A percentile compares a stretch with the other conserved stretches of the same genome.
Evolutionary conservation across 805 yeast species (phyloP).

Genomic region (Wickerhamiella domercqiae): DNA sequence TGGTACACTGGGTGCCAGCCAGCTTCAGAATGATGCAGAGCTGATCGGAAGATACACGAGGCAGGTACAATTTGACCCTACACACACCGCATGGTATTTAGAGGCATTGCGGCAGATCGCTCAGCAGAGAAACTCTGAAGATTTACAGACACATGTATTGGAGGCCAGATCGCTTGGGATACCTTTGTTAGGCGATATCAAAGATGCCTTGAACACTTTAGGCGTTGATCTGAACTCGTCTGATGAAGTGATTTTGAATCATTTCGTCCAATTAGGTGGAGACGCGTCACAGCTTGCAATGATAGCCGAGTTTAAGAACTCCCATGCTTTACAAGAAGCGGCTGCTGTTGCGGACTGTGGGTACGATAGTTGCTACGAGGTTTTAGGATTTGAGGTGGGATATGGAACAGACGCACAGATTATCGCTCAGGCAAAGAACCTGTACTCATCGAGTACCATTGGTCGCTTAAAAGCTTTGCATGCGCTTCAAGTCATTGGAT

Average conservation of each 20-base stretch:
- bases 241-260: conserved; percentile 8
- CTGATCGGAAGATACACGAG: conserved; percentile 34
- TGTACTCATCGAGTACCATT: background rate
- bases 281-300: background rate
- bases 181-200: conserved; percentile 35
- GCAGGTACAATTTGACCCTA: conserved; percentile 30
- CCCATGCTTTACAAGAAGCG: background rate
- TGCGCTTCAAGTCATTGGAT: conserved; percentile 15
- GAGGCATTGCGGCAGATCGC: conserved; percentile 43
- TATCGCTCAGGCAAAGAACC: background rate
- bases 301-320: background rate
- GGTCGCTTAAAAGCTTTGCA: conserved; percentile 4
- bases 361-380: background rate
- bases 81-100: conserved; percentile 34
- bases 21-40: conserved; percentile 26
- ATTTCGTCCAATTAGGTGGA: conserved; percentile 7
- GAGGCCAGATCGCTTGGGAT: conserved; percentile 37
- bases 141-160: conserved; percentile 30
- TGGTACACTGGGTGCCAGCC: conserved; percentile 12
- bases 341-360: conserved; percentile 1
- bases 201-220: conserved; percentile 26
- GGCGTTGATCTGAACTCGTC: conserved; percentile 18
- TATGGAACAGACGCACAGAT: conserved; percentile 1
- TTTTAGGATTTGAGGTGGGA: conserved; percentile 1
- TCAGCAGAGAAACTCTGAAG: conserved; percentile 32